phyloP scores from a whole-genome alignment of 2,329 filamentous ascomycete species.

The Penicillium decumbens region DNA sequence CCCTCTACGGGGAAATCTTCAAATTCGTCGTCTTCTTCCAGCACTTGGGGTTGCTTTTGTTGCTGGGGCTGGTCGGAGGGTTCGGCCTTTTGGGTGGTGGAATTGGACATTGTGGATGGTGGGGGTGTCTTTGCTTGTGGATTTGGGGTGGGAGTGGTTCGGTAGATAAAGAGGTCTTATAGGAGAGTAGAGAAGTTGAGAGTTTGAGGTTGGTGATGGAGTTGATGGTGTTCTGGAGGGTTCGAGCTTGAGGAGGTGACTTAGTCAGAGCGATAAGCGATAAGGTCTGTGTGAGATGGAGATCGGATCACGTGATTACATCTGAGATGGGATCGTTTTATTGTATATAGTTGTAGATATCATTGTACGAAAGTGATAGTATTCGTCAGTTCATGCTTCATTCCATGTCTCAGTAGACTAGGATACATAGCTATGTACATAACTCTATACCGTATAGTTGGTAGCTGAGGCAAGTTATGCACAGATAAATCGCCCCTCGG shows the following conservation, averaged over 20 bases:
- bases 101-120: conserved; percentile 45
- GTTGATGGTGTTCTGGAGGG: conserved; percentile 1
- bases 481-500: conserved; percentile 6
- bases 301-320: no score
- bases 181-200: neutral
- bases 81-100: conserved; percentile 35
- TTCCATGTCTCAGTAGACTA: neutral
- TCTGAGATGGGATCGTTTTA: no score
- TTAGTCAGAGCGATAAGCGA: conserved; percentile 12
- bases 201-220: conserved; percentile 3
- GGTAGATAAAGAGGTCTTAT: neutral
- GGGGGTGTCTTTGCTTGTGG: neutral
- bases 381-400: neutral
- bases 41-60: conserved; percentile 62
- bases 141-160: conserved; percentile 1
- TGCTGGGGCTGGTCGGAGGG: conserved; percentile 47
- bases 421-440: neutral
- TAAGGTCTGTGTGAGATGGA: neutral
- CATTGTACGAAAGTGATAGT: neutral
- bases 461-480: neutral
- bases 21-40: conserved; percentile 98
- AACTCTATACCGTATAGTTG: no score
- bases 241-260: conserved; percentile 9
- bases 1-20: conserved; percentile 98
- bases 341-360: no score